phyloP scores from a whole-genome alignment of 2,329 filamentous ascomycete species.

The Talaromyces atroroseus region DNA sequence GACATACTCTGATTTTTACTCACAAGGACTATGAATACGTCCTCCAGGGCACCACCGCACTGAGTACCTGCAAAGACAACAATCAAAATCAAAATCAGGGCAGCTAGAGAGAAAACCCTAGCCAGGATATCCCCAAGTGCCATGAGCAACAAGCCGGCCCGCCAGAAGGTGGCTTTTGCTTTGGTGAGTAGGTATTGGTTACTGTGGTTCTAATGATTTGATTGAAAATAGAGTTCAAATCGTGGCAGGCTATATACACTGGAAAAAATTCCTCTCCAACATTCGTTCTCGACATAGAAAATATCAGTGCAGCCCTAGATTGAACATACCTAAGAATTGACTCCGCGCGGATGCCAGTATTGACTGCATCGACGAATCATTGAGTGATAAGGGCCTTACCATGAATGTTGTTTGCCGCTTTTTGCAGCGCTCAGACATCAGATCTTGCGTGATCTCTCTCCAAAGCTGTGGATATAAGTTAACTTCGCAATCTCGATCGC shows the following conservation, averaged over 20 bases:
- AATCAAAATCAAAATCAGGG: conserved; percentile 3
- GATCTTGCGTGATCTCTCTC: background rate
- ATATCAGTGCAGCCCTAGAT: background rate
- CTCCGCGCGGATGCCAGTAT: background rate
- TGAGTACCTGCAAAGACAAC: conserved; percentile 8
- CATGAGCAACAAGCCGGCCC: background rate
- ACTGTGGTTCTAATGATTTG: too few species aligned
- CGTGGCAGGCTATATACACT: background rate
- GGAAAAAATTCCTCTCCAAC: background rate
- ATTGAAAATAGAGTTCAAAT: too few species aligned
- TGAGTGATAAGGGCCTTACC: background rate
- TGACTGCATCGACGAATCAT: background rate
- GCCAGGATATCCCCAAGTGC: background rate
- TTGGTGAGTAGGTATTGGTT: too few species aligned
- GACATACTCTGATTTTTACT: background rate
- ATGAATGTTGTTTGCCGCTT: background rate
- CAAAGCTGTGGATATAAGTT: background rate
- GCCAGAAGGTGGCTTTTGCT: background rate
- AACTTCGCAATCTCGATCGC: background rate
- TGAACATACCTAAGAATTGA: background rate
- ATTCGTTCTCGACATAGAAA: background rate
- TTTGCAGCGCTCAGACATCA: background rate
- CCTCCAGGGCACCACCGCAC: conserved; percentile 1
- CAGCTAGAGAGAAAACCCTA: conserved; percentile 1
- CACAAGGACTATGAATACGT: conserved; percentile 6